Evolutionary conservation across 148 eudicot genomes (phyloP).

Genomic region (Gaultheria prostrata): DNA sequence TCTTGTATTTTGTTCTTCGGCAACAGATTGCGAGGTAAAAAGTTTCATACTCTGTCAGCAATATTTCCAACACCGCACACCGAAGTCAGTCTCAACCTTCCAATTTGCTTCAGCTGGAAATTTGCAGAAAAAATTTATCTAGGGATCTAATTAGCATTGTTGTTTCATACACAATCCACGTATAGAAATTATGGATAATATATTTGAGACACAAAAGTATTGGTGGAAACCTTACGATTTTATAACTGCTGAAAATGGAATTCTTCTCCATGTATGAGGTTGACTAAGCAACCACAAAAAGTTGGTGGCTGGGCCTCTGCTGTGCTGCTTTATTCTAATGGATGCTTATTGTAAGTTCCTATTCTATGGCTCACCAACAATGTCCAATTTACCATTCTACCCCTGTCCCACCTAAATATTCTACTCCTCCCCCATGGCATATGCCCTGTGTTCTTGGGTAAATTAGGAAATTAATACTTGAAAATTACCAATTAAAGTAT

Average conservation of each 20-base stretch:
- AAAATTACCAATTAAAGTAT: too few relatives aligned
- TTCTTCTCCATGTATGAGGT: constrained; percentile 20
- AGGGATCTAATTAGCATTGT: not conserved
- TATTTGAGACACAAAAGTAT: not conserved
- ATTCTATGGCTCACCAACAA: constrained; percentile 9
- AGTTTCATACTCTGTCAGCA: too few relatives aligned
- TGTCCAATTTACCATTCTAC: not conserved
- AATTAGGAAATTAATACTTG: too few relatives aligned
- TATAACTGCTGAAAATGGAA: constrained; percentile 14
- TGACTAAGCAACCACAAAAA: constrained; percentile 38
- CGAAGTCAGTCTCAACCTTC: not conserved
- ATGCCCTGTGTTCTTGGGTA: too few relatives aligned
- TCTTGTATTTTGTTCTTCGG: too few relatives aligned
- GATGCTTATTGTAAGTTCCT: not conserved
- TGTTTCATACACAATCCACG: not conserved
- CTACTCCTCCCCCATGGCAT: not conserved
- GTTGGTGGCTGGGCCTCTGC: constrained; percentile 25
- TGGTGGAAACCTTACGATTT: constrained; percentile 8
- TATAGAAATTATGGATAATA: too few relatives aligned
- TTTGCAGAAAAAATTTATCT: not conserved
- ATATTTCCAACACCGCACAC: not conserved
- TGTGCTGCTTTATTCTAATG: not conserved
- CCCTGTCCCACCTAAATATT: not conserved
- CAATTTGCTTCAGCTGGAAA: not conserved
- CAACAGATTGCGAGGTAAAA: too few relatives aligned